Evolutionary conservation across 306 rosid species (phyloP).

Genomic region (Casuarina equisetifolia): DNA sequence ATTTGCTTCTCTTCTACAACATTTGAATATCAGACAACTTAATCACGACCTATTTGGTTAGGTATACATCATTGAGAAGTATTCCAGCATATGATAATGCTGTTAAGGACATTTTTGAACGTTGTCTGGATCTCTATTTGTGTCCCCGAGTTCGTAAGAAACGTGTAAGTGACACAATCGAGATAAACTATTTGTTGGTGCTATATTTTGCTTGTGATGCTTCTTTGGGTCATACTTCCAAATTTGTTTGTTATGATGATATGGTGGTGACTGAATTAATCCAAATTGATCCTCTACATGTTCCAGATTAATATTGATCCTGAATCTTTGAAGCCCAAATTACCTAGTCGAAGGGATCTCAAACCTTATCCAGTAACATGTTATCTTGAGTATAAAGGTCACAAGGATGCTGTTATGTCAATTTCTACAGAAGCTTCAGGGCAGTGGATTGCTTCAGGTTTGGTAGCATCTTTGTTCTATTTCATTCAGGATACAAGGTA

Average conservation of each 20-base stretch:
- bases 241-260: neutral
- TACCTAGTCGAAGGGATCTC: slow-evolving; percentile 83
- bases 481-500: neutral
- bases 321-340: slow-evolving; percentile 90
- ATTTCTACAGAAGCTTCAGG: slow-evolving; percentile 78
- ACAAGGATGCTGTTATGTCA: slow-evolving; percentile 77
- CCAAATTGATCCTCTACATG: slow-evolving; percentile 12
- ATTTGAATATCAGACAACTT: slow-evolving; percentile 14
- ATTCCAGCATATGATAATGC: slow-evolving; percentile 89
- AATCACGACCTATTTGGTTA: slow-evolving; percentile 33
- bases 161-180: slow-evolving; percentile 59
- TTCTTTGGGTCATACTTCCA: slow-evolving; percentile 2
- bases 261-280: slow-evolving; percentile 6
- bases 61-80: slow-evolving; percentile 77
- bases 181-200: slow-evolving; percentile 15
- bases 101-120: slow-evolving; percentile 72
- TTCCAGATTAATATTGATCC: slow-evolving; percentile 85
- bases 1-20: slow-evolving; percentile 2
- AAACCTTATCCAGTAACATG: slow-evolving; percentile 78
- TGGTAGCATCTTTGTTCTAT: slow-evolving; percentile 28
- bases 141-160: slow-evolving; percentile 87
- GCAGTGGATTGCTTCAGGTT: slow-evolving; percentile 99
- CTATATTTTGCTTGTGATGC: slow-evolving; percentile 1
- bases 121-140: slow-evolving; percentile 87
- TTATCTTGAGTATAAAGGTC: slow-evolving; percentile 86